Evolutionary conservation across 768 basidiomycete genomes (phyloP), one percentile per base, ranked within the genome.

Genomic region (Hypholoma fasciculare): DNA sequence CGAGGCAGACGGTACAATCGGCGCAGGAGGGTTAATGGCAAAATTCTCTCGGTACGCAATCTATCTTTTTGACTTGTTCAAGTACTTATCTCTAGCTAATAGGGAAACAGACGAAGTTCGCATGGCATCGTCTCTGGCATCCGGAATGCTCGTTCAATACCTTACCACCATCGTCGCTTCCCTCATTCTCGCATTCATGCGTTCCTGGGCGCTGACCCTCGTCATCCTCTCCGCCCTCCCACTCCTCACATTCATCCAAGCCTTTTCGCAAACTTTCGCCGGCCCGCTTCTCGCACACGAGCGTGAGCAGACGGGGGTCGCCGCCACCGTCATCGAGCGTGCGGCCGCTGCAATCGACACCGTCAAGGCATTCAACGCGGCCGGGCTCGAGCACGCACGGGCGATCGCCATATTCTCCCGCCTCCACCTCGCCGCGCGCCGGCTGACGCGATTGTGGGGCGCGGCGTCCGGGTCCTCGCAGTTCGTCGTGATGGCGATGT

Each of bases 71-170:
- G 9, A 8, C 30, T 26, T 46, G 19, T 26, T 42, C 34, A 17
- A 46, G 53, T 49, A 34, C 54, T 53, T 6, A 47, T 40, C 30
- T 20, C 19, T 36, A 42, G 37, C 49, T 13, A 57, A 4, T 66
- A 98, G 95, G 62, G 96, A 98, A 72, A 97, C 96, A 7, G 94
- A 98, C 72, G 92, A 97, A 61, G 90, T 97, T 44, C 87, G 96
- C 46, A 79, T 87, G 61, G 96, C 93, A 1, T 85, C 88, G 12
- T 92, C 93, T 3, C 81, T 93, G 38, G 88, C 89, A 14, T 78
- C 88, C 26, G 95, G 94, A 27, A 82, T 85, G 64, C 70, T 92
- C 57, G 67, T 98, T 44, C 93, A 96, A 71, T 86, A 94, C 72
- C 71, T 93, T 53, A 88, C 87, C 2, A 95, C 94, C 1, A 84